Evolutionary conservation across 495 filamentous ascomycete genomes (phyloP), one percentile per base, ranked within the genome.

Genomic region (Penicillium riverlandense): DNA sequence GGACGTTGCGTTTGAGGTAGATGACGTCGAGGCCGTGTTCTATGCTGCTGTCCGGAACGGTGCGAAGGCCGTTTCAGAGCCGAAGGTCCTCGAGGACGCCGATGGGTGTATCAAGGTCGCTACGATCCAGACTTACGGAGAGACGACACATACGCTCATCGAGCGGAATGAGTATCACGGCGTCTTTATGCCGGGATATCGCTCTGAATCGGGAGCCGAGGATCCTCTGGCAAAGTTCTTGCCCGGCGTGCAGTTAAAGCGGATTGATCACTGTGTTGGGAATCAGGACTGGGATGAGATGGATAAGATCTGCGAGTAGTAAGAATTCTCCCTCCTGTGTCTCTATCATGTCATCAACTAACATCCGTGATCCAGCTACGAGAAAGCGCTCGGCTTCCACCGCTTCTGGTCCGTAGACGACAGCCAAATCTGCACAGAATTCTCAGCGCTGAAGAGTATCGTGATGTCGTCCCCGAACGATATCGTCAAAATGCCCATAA

Each of bases 351-450:
- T 22, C 22, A 22, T 22, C 22, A 22, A 38, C 57, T 71, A 43
- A 71, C 47, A 35, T 5, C 1, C 1, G 8, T 29, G 32, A 12
- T 14, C 8, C 15, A 79, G 76, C 65, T 96, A 96, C 67, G 89
- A 95, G 65, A 76, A 80, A 40, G 83, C 79, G 40, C 83, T 96
- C n/a, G 81, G 82, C 32, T 95, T 95, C 78, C 88, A 92, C 65
- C 84, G 89, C 35, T 95, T 96, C 78, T 95, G 90, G 89, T 84
- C 78, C 31, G 88, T 95, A 29, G 90, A 96, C 60, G 90, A 95
- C 66, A 82, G 72, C 47, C 74, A 89, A 49, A 86, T 95, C 58
- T 86, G 78, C 74, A 94, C 88, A 57, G 88, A 92, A 50, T 96
- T 83, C 76, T 88, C 83, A 11, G 86, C 90, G 5, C 71, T 96